A percentile compares a stretch with the other conserved stretches of the same genome.
Conservation (phyloP, 163 green algal species). For the Chlamydomonas reinhardtii region DNA sequence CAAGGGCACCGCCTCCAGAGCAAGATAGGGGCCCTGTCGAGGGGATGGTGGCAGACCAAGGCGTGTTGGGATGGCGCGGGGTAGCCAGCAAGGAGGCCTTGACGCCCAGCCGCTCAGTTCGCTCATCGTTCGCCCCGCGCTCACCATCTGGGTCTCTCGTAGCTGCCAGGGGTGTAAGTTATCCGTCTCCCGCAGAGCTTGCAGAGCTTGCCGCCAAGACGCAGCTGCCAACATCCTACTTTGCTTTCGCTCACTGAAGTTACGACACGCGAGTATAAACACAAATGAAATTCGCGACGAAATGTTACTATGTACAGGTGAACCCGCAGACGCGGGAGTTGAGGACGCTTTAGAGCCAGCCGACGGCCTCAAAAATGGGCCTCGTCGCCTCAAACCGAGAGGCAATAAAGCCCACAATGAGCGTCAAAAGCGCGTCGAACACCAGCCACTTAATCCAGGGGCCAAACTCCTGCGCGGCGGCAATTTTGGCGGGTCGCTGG, state of each 20-base stretch:
- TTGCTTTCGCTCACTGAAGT: too few relatives aligned
- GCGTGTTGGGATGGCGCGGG: too few relatives aligned
- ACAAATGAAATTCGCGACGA: neutral
- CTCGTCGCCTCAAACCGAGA: slow-evolving; percentile 19
- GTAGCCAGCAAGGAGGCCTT: too few relatives aligned
- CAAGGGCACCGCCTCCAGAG: slow-evolving; percentile 5
- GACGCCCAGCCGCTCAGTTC: too few relatives aligned
- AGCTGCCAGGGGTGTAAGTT: slow-evolving; percentile 13
- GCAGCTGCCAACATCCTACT: neutral
- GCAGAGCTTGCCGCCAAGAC: slow-evolving; percentile 2
- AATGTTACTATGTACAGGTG: too few relatives aligned
- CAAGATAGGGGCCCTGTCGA: slow-evolving; percentile 26
- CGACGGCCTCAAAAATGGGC: slow-evolving; percentile 44
- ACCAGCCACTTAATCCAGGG: slow-evolving; percentile 49
- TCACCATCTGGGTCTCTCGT: slow-evolving; percentile 21
- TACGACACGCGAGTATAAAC: too few relatives aligned
- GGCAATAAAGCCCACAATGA: slow-evolving; percentile 30
- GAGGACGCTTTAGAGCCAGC: neutral
- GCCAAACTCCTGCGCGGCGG: slow-evolving; percentile 32
- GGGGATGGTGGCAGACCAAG: neutral
- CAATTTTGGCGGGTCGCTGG: neutral
- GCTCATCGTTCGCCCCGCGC: neutral
- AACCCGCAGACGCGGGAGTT: too few relatives aligned
- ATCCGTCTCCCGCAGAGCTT: neutral
- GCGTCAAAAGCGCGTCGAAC: slow-evolving; percentile 25